A percentile compares a stretch with the other conserved stretches of the same genome.
These are phyloP conservation scores for Didymella lethalis DNA, from an alignment of 2,329 filamentous ascomycete genomes.

Conservation along the genomic window DNA sequence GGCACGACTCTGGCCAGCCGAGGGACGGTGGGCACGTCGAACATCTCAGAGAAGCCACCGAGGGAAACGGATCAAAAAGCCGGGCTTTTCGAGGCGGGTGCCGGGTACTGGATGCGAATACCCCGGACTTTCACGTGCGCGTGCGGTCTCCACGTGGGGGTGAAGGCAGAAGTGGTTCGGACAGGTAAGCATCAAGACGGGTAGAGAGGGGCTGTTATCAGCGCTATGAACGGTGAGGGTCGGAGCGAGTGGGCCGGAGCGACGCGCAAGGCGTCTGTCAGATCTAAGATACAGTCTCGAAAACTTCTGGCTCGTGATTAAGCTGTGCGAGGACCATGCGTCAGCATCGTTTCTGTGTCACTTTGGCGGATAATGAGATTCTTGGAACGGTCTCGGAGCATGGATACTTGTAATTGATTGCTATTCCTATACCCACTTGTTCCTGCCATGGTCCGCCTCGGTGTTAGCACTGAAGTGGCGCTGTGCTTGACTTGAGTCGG, in stretches of 20 bases:
- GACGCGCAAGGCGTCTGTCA: constrained; percentile 12
- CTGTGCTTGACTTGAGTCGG: background rate
- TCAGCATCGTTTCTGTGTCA: constrained; percentile 6
- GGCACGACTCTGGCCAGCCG: background rate
- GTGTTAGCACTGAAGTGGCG: background rate
- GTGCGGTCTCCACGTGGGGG: background rate
- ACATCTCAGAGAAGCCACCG: constrained; percentile 1
- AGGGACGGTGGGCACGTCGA: background rate
- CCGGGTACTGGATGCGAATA: background rate
- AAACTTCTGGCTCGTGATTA: background rate
- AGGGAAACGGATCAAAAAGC: constrained; percentile 1
- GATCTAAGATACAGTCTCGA: constrained; percentile 3
- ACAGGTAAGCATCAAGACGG: background rate
- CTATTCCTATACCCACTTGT: background rate
- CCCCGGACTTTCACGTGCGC: constrained; percentile 17
- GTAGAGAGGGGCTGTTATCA: constrained; percentile 8
- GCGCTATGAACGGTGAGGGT: constrained; percentile 16
- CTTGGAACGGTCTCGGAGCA: no score
- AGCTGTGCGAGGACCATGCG: constrained; percentile 2
- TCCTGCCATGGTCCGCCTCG: background rate
- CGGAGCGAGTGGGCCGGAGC: constrained; percentile 10
- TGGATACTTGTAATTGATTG: no score
- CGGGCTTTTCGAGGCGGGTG: background rate
- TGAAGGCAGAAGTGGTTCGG: background rate
- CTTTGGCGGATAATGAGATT: background rate